A percentile compares a stretch with the other conserved stretches of the same genome.
These are phyloP conservation scores for Alternaria sp. DNA, from an alignment of 2,329 filamentous ascomycete species.

Conservation along the genomic window DNA sequence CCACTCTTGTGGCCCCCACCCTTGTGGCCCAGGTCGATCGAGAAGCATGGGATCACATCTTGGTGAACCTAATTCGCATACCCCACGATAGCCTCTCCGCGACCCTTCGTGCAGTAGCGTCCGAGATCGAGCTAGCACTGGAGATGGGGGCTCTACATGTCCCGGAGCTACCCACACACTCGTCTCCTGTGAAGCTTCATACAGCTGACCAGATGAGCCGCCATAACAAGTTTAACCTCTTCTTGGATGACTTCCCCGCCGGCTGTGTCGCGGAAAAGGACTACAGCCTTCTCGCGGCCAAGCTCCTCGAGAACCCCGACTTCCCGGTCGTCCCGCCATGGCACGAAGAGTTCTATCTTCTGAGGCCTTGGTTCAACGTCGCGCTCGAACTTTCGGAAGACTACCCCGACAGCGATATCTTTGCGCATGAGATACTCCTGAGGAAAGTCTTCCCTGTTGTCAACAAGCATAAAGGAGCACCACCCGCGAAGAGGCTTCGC, in stretches of 20 bases:
- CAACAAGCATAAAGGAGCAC: background rate
- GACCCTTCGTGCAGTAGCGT: background rate
- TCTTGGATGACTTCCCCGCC: conserved; percentile 60
- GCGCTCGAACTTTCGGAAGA: background rate
- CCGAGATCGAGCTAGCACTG: background rate
- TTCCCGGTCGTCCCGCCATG: background rate
- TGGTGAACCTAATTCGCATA: background rate
- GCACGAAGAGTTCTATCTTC: background rate
- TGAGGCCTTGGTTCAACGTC: background rate
- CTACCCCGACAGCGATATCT: background rate
- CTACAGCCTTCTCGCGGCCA: background rate
- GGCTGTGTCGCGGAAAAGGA: conserved; percentile 30
- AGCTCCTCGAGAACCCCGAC: background rate
- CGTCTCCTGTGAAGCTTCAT: background rate
- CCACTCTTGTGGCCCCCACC: background rate
- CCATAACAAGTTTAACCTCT: conserved; percentile 23
- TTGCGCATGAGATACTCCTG: background rate
- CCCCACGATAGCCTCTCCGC: background rate
- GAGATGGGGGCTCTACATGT: background rate
- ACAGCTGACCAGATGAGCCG: background rate
- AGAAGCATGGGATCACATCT: background rate
- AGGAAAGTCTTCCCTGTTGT: background rate
- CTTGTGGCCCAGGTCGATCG: background rate
- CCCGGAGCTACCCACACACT: background rate
- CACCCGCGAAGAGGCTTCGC: background rate